Conservation (phyloP, 2,329 filamentous ascomycete genomes). For the Colletotrichum siamense region DNA sequence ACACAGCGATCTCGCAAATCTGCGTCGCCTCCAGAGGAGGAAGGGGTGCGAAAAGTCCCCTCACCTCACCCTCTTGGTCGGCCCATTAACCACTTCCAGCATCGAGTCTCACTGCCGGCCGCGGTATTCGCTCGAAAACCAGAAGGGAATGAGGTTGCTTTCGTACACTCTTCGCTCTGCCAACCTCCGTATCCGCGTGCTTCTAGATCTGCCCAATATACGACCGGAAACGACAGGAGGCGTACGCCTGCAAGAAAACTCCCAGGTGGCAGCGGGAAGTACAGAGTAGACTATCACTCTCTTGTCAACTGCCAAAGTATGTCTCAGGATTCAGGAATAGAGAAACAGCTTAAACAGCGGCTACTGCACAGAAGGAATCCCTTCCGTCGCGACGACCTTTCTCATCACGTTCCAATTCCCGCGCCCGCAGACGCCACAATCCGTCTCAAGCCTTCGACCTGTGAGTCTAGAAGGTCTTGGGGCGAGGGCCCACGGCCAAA, state of each 20-base stretch:
- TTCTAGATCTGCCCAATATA: not conserved
- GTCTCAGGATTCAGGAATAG: not conserved
- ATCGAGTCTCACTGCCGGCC: slow-evolving; percentile 10
- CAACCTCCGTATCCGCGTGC: not conserved
- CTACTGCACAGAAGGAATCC: not conserved
- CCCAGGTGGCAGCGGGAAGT: not conserved
- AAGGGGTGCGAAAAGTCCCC: not conserved
- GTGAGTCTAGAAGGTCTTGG: slow-evolving; percentile 10
- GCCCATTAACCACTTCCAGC: not conserved
- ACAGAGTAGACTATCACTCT: not conserved
- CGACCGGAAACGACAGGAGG: not conserved
- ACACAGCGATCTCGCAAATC: slow-evolving; percentile 16
- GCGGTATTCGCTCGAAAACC: not conserved
- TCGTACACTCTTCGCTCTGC: not conserved
- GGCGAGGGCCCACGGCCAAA: not conserved
- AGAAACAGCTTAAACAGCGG: not conserved
- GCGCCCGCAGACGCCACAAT: slow-evolving; percentile 10
- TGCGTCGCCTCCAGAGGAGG: not conserved
- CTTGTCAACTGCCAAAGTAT: not conserved
- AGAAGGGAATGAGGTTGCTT: not conserved
- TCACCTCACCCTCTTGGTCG: not conserved
- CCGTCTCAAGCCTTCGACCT: not conserved
- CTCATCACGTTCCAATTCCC: not conserved
- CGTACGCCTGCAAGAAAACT: not conserved
- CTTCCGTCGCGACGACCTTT: not conserved